Evolutionary conservation across 495 filamentous ascomycete genomes (phyloP).

Genomic region (Amphirosellinia nigrospora): DNA sequence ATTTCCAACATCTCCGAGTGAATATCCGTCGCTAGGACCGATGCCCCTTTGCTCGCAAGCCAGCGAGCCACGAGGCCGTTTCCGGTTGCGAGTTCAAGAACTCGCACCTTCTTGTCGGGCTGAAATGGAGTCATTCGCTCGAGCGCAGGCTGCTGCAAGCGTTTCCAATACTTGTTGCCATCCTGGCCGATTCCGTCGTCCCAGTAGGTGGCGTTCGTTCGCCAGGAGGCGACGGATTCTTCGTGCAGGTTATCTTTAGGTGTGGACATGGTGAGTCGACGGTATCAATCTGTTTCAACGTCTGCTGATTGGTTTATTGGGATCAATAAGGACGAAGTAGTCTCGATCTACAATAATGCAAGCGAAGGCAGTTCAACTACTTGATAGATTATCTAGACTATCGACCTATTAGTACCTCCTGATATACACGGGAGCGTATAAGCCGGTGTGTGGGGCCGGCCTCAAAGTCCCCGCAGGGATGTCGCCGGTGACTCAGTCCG

Average conservation of each 20-base stretch:
- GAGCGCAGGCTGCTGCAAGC: slow-evolving; percentile 48
- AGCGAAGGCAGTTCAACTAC: neutral
- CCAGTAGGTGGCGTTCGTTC: slow-evolving; percentile 46
- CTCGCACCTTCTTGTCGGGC: slow-evolving; percentile 30
- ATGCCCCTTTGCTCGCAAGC: slow-evolving; percentile 36
- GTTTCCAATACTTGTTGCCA: slow-evolving; percentile 46
- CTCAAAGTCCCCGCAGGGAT: neutral
- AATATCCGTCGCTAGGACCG: slow-evolving; percentile 48
- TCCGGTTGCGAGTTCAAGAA: slow-evolving; percentile 50
- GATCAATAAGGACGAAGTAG: neutral
- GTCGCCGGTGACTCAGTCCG: slow-evolving; percentile 18
- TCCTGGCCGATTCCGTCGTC: slow-evolving; percentile 42
- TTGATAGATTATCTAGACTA: too few species aligned
- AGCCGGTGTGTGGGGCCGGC: slow-evolving; percentile 17
- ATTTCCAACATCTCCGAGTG: slow-evolving; percentile 40
- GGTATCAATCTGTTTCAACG: neutral
- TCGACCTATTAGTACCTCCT: too few species aligned
- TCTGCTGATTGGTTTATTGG: neutral
- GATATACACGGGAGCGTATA: neutral
- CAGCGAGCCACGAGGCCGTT: slow-evolving; percentile 51
- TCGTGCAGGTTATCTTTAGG: neutral
- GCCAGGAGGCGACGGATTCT: slow-evolving; percentile 40
- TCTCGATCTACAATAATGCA: neutral
- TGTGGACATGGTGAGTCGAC: neutral
- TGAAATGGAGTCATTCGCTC: slow-evolving; percentile 35